Evolutionary conservation across 2,329 filamentous ascomycete genomes (phyloP).

Genomic region (Pseudocercospora crystallina): DNA sequence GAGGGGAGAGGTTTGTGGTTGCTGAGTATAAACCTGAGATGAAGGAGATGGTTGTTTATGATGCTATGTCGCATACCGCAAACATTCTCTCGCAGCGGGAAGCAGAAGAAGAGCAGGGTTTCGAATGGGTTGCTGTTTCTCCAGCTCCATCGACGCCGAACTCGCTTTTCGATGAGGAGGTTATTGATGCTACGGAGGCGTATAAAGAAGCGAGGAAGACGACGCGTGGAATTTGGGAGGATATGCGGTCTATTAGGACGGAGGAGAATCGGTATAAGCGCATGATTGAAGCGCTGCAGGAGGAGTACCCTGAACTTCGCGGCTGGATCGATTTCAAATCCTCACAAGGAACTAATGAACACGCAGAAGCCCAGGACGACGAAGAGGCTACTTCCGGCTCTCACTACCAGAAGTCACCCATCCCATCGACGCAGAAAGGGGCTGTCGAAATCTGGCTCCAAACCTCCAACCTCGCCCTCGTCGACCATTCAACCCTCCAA

Average conservation of each 20-base stretch:
- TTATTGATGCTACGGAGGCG: background rate
- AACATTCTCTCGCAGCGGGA: background rate
- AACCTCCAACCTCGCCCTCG: background rate
- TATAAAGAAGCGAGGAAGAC: background rate
- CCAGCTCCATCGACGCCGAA: background rate
- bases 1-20: background rate
- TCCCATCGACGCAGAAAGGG: background rate
- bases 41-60: background rate
- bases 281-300: background rate
- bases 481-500: background rate
- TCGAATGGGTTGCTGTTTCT: background rate
- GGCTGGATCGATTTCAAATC: background rate
- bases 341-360: background rate
- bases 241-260: background rate
- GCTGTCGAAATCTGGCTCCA: background rate
- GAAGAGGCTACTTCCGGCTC: background rate
- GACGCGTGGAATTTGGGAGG: background rate
- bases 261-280: background rate
- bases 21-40: background rate
- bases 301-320: slow-evolving; percentile 2
- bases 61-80: background rate
- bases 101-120: background rate
- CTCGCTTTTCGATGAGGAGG: background rate
- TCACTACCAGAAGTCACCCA: background rate
- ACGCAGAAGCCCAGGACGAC: background rate